Conservation (phyloP, 2,329 filamentous ascomycete species). For the Aureobasidium sp. region DNA sequence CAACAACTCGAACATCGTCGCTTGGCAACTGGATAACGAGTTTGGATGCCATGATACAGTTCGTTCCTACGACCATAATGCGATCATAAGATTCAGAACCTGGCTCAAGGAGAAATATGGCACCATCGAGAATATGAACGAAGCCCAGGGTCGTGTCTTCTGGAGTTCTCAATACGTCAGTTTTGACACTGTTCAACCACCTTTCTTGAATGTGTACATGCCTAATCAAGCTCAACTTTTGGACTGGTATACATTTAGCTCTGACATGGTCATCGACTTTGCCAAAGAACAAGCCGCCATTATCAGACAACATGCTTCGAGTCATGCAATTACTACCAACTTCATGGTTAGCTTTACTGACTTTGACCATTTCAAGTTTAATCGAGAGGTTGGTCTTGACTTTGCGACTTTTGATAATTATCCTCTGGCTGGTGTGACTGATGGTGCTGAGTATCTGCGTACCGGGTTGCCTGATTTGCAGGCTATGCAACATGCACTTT, state of each 20-base stretch:
- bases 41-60: constrained; percentile 21
- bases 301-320: constrained; percentile 15
- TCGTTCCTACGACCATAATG: constrained; percentile 18
- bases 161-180: constrained; percentile 20
- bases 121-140: constrained; percentile 20
- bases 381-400: constrained; percentile 19
- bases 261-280: constrained; percentile 20
- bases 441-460: constrained; percentile 17
- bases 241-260: constrained; percentile 20
- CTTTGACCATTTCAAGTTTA: constrained; percentile 20
- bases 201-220: constrained; percentile 19
- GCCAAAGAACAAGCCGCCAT: constrained; percentile 19
- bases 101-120: constrained; percentile 20
- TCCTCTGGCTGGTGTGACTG: constrained; percentile 17
- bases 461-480: constrained; percentile 19
- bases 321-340: constrained; percentile 18
- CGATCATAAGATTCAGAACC: constrained; percentile 17
- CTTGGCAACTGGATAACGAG: constrained; percentile 20
- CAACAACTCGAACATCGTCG: constrained; percentile 16
- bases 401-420: constrained; percentile 18
- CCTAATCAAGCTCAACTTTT: constrained; percentile 19
- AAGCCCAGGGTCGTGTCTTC: constrained; percentile 19
- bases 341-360: constrained; percentile 19
- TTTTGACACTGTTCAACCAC: constrained; percentile 19
- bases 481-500: constrained; percentile 16